These are phyloP conservation scores for Guyanaporus albipodus DNA, from an alignment of 768 basidiomycete species.

Conservation along the genomic window DNA sequence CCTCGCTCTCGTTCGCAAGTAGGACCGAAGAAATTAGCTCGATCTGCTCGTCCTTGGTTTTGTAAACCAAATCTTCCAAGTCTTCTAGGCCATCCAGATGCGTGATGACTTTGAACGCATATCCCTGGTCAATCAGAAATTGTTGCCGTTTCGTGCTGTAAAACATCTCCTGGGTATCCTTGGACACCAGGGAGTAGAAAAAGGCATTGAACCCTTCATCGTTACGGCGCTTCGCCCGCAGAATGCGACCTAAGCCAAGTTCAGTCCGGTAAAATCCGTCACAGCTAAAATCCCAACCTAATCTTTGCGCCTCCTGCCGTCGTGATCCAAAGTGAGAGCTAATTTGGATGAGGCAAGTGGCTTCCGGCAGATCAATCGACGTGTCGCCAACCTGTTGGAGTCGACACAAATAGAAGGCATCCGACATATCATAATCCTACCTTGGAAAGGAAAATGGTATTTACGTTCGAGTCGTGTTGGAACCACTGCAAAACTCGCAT, in stretches of 20 bases:
- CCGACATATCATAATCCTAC: constrained; percentile 36
- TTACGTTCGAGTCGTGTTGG: constrained; percentile 92
- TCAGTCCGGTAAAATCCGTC: constrained; percentile 15
- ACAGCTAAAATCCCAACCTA: constrained; percentile 52
- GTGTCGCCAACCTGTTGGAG: constrained; percentile 85
- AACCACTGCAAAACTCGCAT: constrained; percentile 95
- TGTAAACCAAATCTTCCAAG: constrained; percentile 87
- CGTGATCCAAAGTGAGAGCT: constrained; percentile 99
- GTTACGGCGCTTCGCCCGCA: constrained; percentile 95
- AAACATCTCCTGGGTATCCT: constrained; percentile 99
- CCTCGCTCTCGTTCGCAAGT: constrained; percentile 85
- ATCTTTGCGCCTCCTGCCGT: constrained; percentile 93
- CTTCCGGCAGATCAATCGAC: constrained; percentile 97
- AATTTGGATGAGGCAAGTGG: constrained; percentile 98
- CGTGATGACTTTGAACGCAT: constrained; percentile 99
- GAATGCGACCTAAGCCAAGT: constrained; percentile 69
- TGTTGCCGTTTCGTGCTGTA: constrained; percentile 99
- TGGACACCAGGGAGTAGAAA: constrained; percentile 98
- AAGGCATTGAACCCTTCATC: constrained; percentile 99
- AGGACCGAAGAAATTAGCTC: constrained; percentile 93
- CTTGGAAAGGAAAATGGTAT: constrained; percentile 98
- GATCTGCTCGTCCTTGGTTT: constrained; percentile 88
- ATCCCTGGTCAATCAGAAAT: constrained; percentile 98
- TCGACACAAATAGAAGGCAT: constrained; percentile 13
- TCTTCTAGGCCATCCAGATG: constrained; percentile 89